Conservation (phyloP, 1,139 yeast species). For the Zhuliangozyma parablackwelliae region DNA sequence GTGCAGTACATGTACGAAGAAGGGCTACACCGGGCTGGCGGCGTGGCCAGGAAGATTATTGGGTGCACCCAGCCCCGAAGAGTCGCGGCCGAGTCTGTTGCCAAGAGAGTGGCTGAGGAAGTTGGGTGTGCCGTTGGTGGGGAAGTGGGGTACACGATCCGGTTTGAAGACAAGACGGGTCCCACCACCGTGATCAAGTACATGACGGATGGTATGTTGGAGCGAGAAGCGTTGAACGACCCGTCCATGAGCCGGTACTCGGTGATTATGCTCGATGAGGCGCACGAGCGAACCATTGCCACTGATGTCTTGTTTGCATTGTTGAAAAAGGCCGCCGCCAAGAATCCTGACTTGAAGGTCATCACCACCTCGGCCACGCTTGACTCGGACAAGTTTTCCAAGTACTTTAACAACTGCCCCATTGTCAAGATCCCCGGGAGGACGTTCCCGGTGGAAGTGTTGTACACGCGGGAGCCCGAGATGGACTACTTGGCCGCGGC, state of each 20-base stretch:
- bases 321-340: slow-evolving; percentile 62
- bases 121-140: slow-evolving; percentile 66
- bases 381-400: slow-evolving; percentile 78
- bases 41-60: slow-evolving; percentile 34
- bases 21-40: slow-evolving; percentile 20
- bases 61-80: slow-evolving; percentile 95
- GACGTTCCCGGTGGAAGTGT: slow-evolving; percentile 80
- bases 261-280: slow-evolving; percentile 88
- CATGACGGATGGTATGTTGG: slow-evolving; percentile 92
- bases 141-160: slow-evolving; percentile 80
- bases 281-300: slow-evolving; percentile 92
- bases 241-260: slow-evolving; percentile 70
- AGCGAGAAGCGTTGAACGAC: slow-evolving; percentile 75
- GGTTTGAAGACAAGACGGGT: slow-evolving; percentile 76
- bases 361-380: slow-evolving; percentile 91
- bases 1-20: slow-evolving; percentile 38
- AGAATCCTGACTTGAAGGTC: slow-evolving; percentile 71
- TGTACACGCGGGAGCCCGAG: slow-evolving; percentile 77
- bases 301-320: slow-evolving; percentile 90
- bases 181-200: slow-evolving; percentile 59
- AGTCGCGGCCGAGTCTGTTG: slow-evolving; percentile 94
- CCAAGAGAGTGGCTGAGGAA: slow-evolving; percentile 83
- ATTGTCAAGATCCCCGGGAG: slow-evolving; percentile 82
- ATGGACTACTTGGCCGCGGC: slow-evolving; percentile 81
- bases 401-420: slow-evolving; percentile 75